These are phyloP conservation scores for Pochonia chlamydosporia DNA, from an alignment of 2,329 filamentous ascomycete species.

Conservation along the genomic window DNA sequence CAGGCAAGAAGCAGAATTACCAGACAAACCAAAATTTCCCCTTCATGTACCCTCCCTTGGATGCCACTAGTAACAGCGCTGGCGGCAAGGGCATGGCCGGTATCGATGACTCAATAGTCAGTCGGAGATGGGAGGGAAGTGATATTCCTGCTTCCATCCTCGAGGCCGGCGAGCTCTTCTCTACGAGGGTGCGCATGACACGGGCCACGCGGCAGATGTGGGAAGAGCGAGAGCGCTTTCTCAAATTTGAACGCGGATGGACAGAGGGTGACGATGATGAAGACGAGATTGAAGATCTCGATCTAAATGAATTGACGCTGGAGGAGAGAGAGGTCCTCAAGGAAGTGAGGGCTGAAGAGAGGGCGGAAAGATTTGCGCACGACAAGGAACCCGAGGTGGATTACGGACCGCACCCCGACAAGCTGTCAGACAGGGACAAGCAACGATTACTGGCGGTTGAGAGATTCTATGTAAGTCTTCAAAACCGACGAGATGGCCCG, in stretches of 20 bases:
- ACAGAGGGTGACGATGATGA: slow-evolving; percentile 43
- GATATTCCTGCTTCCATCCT: slow-evolving; percentile 92
- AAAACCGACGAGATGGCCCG: not conserved
- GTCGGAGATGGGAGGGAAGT: slow-evolving; percentile 85
- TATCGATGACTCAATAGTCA: slow-evolving; percentile 72
- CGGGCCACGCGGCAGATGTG: slow-evolving; percentile 88
- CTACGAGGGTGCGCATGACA: slow-evolving; percentile 83
- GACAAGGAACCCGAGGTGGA: slow-evolving; percentile 25
- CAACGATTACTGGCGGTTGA: slow-evolving; percentile 69
- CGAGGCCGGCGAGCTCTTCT: slow-evolving; percentile 90
- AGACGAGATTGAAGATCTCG: slow-evolving; percentile 41
- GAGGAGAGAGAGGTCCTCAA: slow-evolving; percentile 37
- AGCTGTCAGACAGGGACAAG: slow-evolving; percentile 49
- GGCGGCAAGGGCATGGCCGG: slow-evolving; percentile 84
- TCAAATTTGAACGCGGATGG: slow-evolving; percentile 91
- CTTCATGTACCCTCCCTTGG: slow-evolving; percentile 91
- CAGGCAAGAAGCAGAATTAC: slow-evolving; percentile 97
- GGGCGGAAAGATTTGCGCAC: slow-evolving; percentile 12
- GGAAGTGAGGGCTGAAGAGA: slow-evolving; percentile 33
- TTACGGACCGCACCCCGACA: slow-evolving; percentile 41
- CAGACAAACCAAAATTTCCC: slow-evolving; percentile 99
- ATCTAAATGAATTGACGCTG: slow-evolving; percentile 36
- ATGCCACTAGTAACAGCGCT: slow-evolving; percentile 80
- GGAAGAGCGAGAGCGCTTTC: slow-evolving; percentile 86
- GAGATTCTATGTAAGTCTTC: slow-evolving; percentile 69